These are phyloP conservation scores for Phytophthora capsici DNA, from an alignment of 352 stramenopile genomes.

Conservation along the genomic window DNA sequence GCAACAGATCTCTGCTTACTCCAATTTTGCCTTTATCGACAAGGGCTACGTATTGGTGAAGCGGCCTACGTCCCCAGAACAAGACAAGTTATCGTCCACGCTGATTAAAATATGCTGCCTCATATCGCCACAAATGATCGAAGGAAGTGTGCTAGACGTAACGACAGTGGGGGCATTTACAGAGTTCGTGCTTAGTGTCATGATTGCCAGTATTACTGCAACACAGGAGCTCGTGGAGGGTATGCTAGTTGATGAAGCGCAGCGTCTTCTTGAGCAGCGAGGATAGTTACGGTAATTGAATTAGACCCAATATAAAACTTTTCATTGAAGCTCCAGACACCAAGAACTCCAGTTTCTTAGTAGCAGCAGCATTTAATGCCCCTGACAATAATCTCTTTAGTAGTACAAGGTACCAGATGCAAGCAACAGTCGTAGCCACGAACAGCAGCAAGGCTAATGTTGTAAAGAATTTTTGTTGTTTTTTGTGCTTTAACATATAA, in stretches of 20 bases:
- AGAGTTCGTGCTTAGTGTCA: conserved; percentile 55
- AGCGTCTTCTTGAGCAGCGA: conserved; percentile 15
- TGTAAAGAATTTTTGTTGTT: no score
- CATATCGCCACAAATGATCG: conserved; percentile 54
- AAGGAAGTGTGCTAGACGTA: conserved; percentile 26
- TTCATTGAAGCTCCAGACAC: no score
- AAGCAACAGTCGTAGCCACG: no score
- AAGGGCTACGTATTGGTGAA: conserved; percentile 70
- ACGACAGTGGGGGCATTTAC: conserved; percentile 43
- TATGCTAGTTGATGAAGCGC: conserved; percentile 35
- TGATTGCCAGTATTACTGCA: conserved; percentile 45
- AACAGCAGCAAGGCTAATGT: no score
- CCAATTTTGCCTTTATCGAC: conserved; percentile 57
- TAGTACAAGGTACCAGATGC: no score
- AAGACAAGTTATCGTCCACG: conserved; percentile 26
- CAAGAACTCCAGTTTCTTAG: no score
- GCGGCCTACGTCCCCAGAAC: conserved; percentile 32
- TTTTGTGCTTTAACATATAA: no score
- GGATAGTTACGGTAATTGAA: neutral
- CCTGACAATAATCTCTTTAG: no score
- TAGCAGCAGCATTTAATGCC: no score
- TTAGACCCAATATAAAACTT: no score
- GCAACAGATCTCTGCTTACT: conserved; percentile 39
- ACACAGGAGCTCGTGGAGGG: conserved; percentile 55
- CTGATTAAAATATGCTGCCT: conserved; percentile 63